Evolutionary conservation across 2,329 filamentous ascomycete genomes (phyloP).

Genomic region (Trichoderma citrinoviride): DNA sequence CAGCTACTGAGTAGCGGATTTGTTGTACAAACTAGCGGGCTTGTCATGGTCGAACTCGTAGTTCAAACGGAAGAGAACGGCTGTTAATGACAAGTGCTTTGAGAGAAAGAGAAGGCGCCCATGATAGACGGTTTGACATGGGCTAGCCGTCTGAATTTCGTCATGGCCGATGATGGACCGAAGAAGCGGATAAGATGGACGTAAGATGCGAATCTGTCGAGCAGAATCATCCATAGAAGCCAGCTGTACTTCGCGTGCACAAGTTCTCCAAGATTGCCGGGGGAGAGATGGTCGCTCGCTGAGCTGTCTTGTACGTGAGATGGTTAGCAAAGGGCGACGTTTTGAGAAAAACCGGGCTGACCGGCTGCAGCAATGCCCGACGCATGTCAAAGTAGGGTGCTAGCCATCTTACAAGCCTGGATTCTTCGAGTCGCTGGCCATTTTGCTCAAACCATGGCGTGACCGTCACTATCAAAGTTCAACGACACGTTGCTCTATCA

Average conservation of each 20-base stretch:
- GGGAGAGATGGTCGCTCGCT: background rate
- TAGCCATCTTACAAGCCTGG: slow-evolving; percentile 4
- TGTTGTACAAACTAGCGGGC: background rate
- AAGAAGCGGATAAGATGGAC: background rate
- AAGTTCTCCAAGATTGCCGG: background rate
- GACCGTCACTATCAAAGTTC: slow-evolving; percentile 5
- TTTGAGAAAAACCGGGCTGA: slow-evolving; percentile 8
- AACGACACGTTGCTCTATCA: slow-evolving; percentile 2
- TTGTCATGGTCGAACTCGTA: background rate
- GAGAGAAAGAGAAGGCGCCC: background rate
- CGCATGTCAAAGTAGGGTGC: slow-evolving; percentile 10
- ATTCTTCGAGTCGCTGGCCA: slow-evolving; percentile 1
- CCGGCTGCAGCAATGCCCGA: slow-evolving; percentile 19
- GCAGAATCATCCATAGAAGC: background rate
- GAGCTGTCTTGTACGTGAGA: background rate
- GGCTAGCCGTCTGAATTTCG: background rate
- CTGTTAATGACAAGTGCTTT: background rate
- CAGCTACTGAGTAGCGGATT: slow-evolving; percentile 7
- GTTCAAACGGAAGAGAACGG: background rate
- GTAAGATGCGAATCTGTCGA: background rate
- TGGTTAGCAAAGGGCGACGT: background rate
- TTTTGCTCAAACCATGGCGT: slow-evolving; percentile 14
- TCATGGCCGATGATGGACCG: background rate
- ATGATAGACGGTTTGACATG: background rate
- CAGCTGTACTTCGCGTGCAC: background rate